These are phyloP conservation scores for Planoprotostelium fungivorum DNA, from an alignment of 78 protist genomes.

Conservation along the genomic window DNA sequence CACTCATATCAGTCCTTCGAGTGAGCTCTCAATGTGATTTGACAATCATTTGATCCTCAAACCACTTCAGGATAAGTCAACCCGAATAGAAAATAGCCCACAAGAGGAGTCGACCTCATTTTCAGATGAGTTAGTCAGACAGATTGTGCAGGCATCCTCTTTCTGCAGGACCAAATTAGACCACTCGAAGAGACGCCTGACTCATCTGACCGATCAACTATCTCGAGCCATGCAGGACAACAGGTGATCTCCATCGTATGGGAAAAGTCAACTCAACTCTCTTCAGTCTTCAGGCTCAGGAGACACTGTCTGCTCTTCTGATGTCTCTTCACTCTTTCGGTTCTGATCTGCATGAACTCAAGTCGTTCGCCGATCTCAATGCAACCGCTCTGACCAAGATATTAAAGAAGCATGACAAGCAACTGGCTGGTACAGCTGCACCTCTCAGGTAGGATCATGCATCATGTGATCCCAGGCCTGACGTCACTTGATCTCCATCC, in stretches of 20 bases:
- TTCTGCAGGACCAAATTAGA: background rate
- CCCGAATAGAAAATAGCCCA: background rate
- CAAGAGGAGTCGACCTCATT: background rate
- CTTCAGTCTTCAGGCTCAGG: background rate
- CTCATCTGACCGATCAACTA: background rate
- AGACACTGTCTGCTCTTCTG: background rate
- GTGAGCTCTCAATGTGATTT: background rate
- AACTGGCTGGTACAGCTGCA: background rate
- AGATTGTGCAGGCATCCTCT: background rate
- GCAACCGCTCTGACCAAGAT: background rate
- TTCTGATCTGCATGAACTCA: background rate
- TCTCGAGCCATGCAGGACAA: background rate
- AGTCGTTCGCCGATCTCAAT: background rate
- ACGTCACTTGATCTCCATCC: too few relatives aligned
- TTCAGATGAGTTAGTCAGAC: background rate
- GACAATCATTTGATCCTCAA: too few relatives aligned
- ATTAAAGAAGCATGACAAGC: background rate
- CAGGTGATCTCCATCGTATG: background rate
- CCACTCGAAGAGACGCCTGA: background rate
- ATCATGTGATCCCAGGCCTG: too few relatives aligned
- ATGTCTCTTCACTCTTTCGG: background rate
- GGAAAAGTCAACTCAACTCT: background rate
- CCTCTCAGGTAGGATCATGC: background rate
- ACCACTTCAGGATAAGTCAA: background rate
- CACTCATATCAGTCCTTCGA: background rate